Base-by-base conservation (phyloP, 768 basidiomycete species). In the Boletus pseudopeckii region DNA sequence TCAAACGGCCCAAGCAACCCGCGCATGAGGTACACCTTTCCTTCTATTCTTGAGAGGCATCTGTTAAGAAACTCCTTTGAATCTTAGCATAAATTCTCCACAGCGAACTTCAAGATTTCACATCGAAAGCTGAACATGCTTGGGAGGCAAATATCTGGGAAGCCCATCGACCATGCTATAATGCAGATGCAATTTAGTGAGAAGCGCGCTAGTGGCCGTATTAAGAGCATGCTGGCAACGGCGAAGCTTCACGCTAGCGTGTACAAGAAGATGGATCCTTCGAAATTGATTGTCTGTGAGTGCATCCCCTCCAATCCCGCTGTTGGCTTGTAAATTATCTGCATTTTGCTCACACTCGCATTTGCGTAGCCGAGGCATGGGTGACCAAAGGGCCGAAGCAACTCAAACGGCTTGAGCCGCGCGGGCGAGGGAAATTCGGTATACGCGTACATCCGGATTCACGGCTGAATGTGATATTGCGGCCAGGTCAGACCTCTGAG, bases 101-200 rank as follows among this genome's bases (percentile, higher is more conserved):
- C 95, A 0, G 85, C 88, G 17, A 84, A 84, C 68, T 96, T 97
- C 78, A 95, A 94, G 72, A 91, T 94, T 40, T 96, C 93, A 4
- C 89, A 87, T 63, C 83, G 95, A 52, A 99, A 98, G 70, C 77
- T 99, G 52, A 95, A 96, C 71, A 82, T 85, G 76, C 79, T 99
- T 39, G 88, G 85, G 9, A 79, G 83, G 30, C 92, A 97, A 69
- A 89, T 99, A 58, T 80, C 90, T 3, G 89, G 91, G 18, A 88
- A 92, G 62, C 94, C 95, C 17, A 87, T 98, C 55, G 95, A 98
- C 73, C 84, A 87, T 60, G 96, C 96, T 34, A 96, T 99, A 67
- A 75, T 98, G 53, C 96, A 99, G 64, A 95, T 98, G 91, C 82
- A 89, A 68, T 98, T 97, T 71, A 92, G 89, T 58, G 88, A 95